Conservation (phyloP, 768 basidiomycete species). For the Pleurotus tuber-regium region DNA sequence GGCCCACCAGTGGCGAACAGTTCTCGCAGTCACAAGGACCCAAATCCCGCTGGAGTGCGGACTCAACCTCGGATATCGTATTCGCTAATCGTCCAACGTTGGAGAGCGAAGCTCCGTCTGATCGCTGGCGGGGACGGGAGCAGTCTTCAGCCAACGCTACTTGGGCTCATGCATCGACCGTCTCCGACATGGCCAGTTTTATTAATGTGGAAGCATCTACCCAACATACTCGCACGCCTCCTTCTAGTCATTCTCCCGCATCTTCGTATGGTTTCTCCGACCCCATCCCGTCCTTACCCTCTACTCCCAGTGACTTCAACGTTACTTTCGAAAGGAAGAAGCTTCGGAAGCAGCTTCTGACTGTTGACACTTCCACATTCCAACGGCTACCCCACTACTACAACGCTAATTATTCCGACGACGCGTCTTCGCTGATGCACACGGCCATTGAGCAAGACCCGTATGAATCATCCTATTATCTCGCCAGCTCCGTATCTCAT, state of each 20-base stretch:
- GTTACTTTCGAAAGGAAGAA: slow-evolving; percentile 33
- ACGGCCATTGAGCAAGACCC: slow-evolving; percentile 70
- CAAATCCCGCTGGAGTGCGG: slow-evolving; percentile 62
- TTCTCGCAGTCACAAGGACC: slow-evolving; percentile 31
- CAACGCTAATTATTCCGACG: slow-evolving; percentile 41
- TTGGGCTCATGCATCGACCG: slow-evolving; percentile 42
- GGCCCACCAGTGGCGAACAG: slow-evolving; percentile 34
- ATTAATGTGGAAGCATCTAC: slow-evolving; percentile 21
- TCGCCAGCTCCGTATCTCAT: slow-evolving; percentile 41
- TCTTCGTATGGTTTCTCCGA: slow-evolving; percentile 37
- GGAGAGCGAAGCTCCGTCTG: slow-evolving; percentile 30
- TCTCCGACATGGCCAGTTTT: slow-evolving; percentile 48
- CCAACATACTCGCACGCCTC: slow-evolving; percentile 42
- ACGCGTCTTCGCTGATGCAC: slow-evolving; percentile 65
- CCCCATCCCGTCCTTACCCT: slow-evolving; percentile 46
- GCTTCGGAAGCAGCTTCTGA: slow-evolving; percentile 43
- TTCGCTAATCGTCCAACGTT: slow-evolving; percentile 38
- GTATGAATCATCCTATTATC: slow-evolving; percentile 56
- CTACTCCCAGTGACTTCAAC: slow-evolving; percentile 55
- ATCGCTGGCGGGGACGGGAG: slow-evolving; percentile 38
- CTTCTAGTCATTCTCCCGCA: slow-evolving; percentile 47
- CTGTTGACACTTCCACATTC: slow-evolving; percentile 54
- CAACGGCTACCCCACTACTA: slow-evolving; percentile 43
- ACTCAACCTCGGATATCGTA: slow-evolving; percentile 45
- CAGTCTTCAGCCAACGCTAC: slow-evolving; percentile 49